Evolutionary conservation across 257 asterid species (phyloP).

Genomic region (Solanum tarijense): DNA sequence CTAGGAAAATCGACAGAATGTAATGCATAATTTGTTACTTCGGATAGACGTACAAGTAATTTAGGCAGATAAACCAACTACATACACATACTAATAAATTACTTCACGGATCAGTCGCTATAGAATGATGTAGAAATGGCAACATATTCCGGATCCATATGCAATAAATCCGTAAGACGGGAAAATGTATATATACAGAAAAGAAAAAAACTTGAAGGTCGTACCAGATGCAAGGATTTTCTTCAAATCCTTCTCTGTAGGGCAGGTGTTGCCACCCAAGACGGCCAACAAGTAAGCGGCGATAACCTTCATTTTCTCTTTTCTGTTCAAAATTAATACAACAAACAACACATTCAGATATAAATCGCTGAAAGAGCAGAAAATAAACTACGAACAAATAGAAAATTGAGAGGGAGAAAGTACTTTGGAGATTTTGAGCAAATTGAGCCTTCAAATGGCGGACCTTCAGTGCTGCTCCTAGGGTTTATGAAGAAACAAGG

Average conservation of each 20-base stretch:
- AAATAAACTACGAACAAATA: neutral
- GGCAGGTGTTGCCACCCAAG: constrained; percentile 43
- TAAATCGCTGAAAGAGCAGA: neutral
- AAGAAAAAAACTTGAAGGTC: too few species aligned
- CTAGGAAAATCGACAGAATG: neutral
- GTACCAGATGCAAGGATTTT: constrained; percentile 30
- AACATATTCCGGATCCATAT: neutral
- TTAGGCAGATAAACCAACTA: neutral
- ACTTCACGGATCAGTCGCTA: neutral
- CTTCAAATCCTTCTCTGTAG: constrained; percentile 35
- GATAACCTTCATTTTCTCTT: constrained; percentile 37
- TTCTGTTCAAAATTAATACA: neutral
- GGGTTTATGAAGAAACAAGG: neutral
- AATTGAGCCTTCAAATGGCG: neutral
- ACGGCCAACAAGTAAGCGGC: constrained; percentile 48
- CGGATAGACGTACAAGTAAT: neutral
- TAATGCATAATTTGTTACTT: neutral
- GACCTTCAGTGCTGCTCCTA: neutral
- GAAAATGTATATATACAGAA: neutral
- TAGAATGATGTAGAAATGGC: neutral
- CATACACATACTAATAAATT: neutral
- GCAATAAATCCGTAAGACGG: neutral
- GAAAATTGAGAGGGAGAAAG: neutral
- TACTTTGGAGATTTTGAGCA: neutral
- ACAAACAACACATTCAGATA: neutral